Evolutionary conservation across 768 basidiomycete species (phyloP).

Genomic region (Chalciporus chontae): DNA sequence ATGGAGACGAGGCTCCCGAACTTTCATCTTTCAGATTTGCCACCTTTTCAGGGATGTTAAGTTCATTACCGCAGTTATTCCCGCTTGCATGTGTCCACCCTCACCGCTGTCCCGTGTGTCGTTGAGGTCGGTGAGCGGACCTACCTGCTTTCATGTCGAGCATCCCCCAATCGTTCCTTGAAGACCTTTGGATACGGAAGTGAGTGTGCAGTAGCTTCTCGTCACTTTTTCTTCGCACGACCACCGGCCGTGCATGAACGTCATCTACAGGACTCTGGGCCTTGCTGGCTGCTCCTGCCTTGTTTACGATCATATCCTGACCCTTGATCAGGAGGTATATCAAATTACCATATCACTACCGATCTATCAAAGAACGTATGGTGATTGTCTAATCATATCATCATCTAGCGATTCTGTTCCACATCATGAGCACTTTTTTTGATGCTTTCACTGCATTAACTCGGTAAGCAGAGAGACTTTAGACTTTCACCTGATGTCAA

Average conservation of each 20-base stretch:
- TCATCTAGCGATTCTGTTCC: constrained; percentile 6
- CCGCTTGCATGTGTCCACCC: not conserved
- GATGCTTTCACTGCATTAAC: not conserved
- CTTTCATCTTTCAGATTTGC: not conserved
- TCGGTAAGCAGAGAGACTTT: constrained; percentile 11
- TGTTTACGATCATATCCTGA: constrained; percentile 16
- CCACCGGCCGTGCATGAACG: not conserved
- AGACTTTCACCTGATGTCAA: not conserved
- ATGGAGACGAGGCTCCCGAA: not conserved
- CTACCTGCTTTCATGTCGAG: constrained; percentile 2
- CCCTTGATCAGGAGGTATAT: constrained; percentile 14
- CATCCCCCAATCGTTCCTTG: not conserved
- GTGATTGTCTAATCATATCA: not conserved
- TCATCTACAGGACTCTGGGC: constrained; percentile 5
- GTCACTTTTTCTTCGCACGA: not conserved
- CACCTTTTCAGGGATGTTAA: too few relatives aligned
- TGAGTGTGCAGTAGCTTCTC: not conserved
- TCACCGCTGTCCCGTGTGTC: not conserved
- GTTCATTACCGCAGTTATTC: not conserved
- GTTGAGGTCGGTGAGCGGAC: not conserved
- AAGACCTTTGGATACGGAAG: constrained; percentile 6
- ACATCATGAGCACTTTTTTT: not conserved
- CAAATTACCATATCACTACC: not conserved
- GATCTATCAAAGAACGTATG: not conserved
- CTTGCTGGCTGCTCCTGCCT: constrained; percentile 8